Conservation (phyloP, 2,329 filamentous ascomycete species). For the Endocalyx cinctus region DNA sequence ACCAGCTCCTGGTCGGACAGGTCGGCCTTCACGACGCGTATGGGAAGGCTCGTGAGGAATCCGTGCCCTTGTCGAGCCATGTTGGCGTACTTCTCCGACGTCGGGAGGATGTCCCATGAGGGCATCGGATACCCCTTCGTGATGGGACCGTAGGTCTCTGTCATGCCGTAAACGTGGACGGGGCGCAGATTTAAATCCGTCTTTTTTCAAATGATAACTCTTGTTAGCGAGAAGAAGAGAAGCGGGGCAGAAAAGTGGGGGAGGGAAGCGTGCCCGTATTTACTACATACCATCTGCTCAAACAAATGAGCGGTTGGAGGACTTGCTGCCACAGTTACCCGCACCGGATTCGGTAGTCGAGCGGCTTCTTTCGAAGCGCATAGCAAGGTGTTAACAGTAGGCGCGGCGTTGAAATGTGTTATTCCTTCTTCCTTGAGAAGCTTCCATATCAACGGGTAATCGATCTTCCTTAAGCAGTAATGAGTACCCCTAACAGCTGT, state of each 20-base stretch:
- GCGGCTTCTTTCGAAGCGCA: conserved; percentile 75
- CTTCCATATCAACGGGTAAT: conserved; percentile 89
- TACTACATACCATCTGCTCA: conserved; percentile 72
- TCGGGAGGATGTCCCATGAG: conserved; percentile 70
- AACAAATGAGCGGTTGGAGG: conserved; percentile 89
- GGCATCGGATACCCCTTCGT: conserved; percentile 90
- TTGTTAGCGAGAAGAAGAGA: too few relatives aligned
- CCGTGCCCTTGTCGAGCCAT: conserved; percentile 96
- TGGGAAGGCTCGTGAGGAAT: conserved; percentile 76
- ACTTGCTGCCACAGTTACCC: conserved; percentile 87
- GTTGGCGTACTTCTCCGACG: conserved; percentile 73
- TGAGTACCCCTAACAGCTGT: conserved; percentile 91
- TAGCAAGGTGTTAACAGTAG: conserved; percentile 91
- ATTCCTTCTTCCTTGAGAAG: conserved; percentile 81
- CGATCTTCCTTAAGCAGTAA: conserved; percentile 89
- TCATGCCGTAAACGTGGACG: conserved; percentile 87
- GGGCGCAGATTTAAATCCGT: conserved; percentile 73
- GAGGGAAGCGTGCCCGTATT: neutral
- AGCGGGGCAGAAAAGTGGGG: neutral
- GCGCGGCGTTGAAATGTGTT: conserved; percentile 93
- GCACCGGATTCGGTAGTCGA: conserved; percentile 63
- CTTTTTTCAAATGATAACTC: too few relatives aligned
- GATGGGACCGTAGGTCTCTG: conserved; percentile 90
- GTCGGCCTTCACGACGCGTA: conserved; percentile 71
- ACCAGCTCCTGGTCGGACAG: conserved; percentile 55